phyloP scores from a whole-genome alignment of 164 flowering plant species.

The Warburgia ugandensis region DNA sequence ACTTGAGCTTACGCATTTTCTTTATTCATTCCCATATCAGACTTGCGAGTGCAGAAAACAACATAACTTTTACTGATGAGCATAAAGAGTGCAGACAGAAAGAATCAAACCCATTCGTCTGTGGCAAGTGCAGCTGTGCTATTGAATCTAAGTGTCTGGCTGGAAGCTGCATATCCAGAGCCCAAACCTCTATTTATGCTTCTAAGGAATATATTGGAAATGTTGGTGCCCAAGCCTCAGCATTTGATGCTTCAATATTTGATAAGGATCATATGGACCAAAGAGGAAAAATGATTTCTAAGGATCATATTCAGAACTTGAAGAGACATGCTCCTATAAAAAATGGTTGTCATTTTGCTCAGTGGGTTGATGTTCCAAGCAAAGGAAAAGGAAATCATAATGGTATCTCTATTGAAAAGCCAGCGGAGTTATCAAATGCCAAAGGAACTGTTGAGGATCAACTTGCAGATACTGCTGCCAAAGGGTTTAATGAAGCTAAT shows the following conservation, averaged over 20 bases:
- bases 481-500: slow-evolving; percentile 8
- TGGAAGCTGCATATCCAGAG: slow-evolving; percentile 15
- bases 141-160: slow-evolving; percentile 20
- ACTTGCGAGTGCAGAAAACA: slow-evolving; percentile 21
- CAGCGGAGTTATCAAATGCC: slow-evolving; percentile 14
- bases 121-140: slow-evolving; percentile 21
- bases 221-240: slow-evolving; percentile 7
- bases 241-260: neutral
- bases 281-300: neutral
- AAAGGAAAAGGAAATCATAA: slow-evolving; percentile 16
- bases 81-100: slow-evolving; percentile 22
- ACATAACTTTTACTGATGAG: slow-evolving; percentile 7
- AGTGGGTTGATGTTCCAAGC: slow-evolving; percentile 59
- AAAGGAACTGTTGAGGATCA: slow-evolving; percentile 17
- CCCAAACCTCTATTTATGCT: slow-evolving; percentile 11
- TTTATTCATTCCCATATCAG: slow-evolving; percentile 11
- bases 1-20: neutral
- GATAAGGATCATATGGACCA: neutral
- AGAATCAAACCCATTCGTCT: slow-evolving; percentile 14
- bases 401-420: slow-evolving; percentile 23
- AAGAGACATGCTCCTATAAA: neutral
- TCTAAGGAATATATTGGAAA: slow-evolving; percentile 18
- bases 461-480: slow-evolving; percentile 23
- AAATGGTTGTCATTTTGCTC: slow-evolving; percentile 16
- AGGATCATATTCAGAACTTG: neutral